Conservation (phyloP, 257 asterid species). For the Avicennia marina region DNA sequence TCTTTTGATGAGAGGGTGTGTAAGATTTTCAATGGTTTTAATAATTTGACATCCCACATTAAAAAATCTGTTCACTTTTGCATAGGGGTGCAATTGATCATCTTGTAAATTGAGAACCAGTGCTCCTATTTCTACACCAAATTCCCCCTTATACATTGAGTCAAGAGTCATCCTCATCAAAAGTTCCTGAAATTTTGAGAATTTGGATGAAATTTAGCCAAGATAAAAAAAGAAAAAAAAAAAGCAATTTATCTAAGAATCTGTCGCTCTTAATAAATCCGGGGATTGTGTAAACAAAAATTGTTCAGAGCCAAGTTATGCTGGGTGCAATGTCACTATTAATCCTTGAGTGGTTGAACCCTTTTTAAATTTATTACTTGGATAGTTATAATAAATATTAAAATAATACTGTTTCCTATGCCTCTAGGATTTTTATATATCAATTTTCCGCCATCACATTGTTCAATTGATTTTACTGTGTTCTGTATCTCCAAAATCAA, state of each 20-base stretch:
- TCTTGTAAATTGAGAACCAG: slow-evolving; percentile 59
- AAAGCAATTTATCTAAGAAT: too few relatives aligned
- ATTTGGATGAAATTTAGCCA: too few relatives aligned
- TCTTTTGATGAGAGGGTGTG: slow-evolving; percentile 63
- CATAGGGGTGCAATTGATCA: slow-evolving; percentile 75
- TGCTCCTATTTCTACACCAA: slow-evolving; percentile 91
- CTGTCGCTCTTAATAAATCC: too few relatives aligned
- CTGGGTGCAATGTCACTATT: too few relatives aligned
- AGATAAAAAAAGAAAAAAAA: too few relatives aligned
- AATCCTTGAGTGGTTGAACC: too few relatives aligned
- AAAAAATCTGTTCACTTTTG: slow-evolving; percentile 65
- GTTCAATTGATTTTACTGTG: background rate
- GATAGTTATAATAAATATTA: too few relatives aligned
- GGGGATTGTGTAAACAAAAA: background rate
- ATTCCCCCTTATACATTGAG: slow-evolving; percentile 92
- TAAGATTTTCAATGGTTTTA: slow-evolving; percentile 65
- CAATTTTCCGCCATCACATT: too few relatives aligned
- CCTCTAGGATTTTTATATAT: too few relatives aligned
- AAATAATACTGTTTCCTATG: too few relatives aligned
- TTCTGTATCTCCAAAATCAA: background rate
- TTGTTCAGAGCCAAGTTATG: background rate
- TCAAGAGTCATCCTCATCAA: slow-evolving; percentile 76
- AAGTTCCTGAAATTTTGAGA: slow-evolving; percentile 33
- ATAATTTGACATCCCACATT: slow-evolving; percentile 75
- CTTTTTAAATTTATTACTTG: too few relatives aligned